phyloP scores from a whole-genome alignment of 306 rosid genomes.

The Luffa acutangula region DNA sequence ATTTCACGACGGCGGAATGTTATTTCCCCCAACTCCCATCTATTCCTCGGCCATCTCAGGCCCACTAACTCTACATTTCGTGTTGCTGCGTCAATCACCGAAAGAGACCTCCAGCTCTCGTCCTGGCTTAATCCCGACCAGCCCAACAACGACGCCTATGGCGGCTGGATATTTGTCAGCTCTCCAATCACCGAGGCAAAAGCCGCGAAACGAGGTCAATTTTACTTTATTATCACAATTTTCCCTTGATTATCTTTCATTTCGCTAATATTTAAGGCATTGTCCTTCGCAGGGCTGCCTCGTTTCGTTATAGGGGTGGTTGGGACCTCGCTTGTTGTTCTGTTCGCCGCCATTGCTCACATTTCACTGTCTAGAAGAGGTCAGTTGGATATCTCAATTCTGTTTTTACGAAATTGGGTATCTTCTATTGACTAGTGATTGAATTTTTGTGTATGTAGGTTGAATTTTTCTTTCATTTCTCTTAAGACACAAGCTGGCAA shows the following conservation, averaged over 20 bases:
- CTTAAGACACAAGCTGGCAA: background rate
- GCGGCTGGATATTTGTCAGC: conserved; percentile 54
- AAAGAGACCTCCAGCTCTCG: conserved; percentile 21
- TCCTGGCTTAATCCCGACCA: conserved; percentile 28
- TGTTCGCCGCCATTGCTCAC: conserved; percentile 38
- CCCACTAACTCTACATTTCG: conserved; percentile 17
- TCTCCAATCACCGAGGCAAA: conserved; percentile 17
- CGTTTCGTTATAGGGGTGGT: conserved; percentile 26
- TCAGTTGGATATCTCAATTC: conserved; percentile 10
- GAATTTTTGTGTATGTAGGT: background rate
- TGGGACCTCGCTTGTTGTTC: conserved; percentile 47
- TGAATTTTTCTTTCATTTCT: background rate
- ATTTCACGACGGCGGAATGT: conserved; percentile 15
- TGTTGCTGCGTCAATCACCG: conserved; percentile 33
- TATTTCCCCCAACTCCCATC: background rate
- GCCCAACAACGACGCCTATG: conserved; percentile 20
- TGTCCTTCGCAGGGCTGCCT: conserved; percentile 31
- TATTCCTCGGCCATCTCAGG: conserved; percentile 21
- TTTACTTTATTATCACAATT: background rate
- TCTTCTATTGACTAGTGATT: background rate
- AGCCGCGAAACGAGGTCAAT: conserved; percentile 22
- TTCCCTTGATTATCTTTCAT: background rate
- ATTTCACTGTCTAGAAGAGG: conserved; percentile 50
- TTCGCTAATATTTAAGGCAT: background rate
- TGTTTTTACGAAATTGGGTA: background rate